Conservation (phyloP, 164 flowering plant genomes). For the Berberis vulgaris region DNA sequence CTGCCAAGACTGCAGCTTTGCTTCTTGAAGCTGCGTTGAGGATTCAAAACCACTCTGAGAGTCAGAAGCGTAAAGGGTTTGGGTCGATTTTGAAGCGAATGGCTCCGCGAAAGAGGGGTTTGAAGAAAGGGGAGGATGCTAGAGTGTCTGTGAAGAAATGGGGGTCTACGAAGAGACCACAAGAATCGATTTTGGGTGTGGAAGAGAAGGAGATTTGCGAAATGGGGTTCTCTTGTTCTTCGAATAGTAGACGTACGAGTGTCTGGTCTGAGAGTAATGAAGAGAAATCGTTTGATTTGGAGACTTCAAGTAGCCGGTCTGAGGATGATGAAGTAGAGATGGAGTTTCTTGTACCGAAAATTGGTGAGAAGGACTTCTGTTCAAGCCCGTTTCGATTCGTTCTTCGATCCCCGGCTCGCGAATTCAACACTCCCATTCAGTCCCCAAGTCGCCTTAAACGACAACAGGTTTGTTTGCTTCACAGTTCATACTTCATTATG, state of each 20-base stretch:
- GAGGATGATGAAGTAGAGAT: slow-evolving; percentile 19
- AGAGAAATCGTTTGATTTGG: slow-evolving; percentile 49
- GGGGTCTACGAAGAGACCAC: no score
- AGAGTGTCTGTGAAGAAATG: slow-evolving; percentile 22
- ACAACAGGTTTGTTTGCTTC: slow-evolving; percentile 27
- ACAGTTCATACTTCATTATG: neutral
- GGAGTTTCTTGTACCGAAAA: slow-evolving; percentile 7
- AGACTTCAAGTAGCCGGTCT: slow-evolving; percentile 30
- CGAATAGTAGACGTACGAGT: slow-evolving; percentile 38
- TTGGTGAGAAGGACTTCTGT: slow-evolving; percentile 21
- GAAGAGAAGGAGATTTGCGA: slow-evolving; percentile 14
- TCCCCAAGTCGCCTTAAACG: slow-evolving; percentile 33
- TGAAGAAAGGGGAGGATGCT: slow-evolving; percentile 6
- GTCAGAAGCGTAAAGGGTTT: no score
- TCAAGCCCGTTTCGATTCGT: slow-evolving; percentile 56
- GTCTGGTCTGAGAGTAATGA: slow-evolving; percentile 59
- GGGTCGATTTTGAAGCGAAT: slow-evolving; percentile 11
- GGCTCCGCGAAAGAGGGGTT: slow-evolving; percentile 15
- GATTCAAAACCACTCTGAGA: slow-evolving; percentile 37
- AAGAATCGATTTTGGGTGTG: neutral
- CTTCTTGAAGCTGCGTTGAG: slow-evolving; percentile 66
- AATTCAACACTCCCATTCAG: slow-evolving; percentile 14
- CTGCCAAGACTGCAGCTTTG: slow-evolving; percentile 53
- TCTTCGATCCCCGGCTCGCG: slow-evolving; percentile 8
- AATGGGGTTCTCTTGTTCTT: slow-evolving; percentile 25